A percentile compares a stretch with the other conserved stretches of the same genome.
These are phyloP conservation scores for Annulohypoxylon bovei DNA, from an alignment of 495 filamentous ascomycete genomes.

Conservation along the genomic window DNA sequence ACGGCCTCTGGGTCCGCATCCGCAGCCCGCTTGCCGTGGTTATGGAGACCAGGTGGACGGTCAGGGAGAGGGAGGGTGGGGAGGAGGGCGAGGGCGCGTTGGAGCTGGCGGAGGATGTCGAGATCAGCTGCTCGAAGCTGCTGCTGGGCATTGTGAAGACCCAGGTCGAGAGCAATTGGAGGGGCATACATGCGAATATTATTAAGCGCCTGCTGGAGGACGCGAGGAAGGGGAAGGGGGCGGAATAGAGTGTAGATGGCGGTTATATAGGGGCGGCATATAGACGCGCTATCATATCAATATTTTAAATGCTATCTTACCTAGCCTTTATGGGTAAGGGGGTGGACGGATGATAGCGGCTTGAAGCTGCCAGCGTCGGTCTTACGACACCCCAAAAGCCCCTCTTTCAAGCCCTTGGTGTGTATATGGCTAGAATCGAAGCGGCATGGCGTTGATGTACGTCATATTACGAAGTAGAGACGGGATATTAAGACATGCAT, in stretches of 20 bases:
- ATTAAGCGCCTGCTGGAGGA: conserved; percentile 45
- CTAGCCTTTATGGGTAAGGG: no score
- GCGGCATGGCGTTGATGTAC: no score
- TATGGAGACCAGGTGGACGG: conserved; percentile 58
- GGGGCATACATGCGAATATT: conserved; percentile 55
- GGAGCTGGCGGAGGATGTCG: conserved; percentile 53
- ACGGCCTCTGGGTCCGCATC: conserved; percentile 58
- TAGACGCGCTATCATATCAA: no score
- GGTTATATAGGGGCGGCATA: no score
- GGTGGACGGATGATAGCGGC: no score
- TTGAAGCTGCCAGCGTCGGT: no score
- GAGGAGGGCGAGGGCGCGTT: conserved; percentile 36
- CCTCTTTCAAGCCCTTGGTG: no score
- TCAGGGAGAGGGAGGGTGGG: conserved; percentile 37
- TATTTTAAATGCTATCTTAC: no score
- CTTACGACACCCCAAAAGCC: no score
- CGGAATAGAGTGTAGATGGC: neutral
- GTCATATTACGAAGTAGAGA: no score
- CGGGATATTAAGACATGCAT: no score
- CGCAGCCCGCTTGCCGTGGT: conserved; percentile 55
- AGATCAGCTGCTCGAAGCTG: conserved; percentile 53
- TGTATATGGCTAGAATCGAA: no score
- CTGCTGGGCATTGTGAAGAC: conserved; percentile 54
- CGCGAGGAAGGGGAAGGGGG: conserved; percentile 32
- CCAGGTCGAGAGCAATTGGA: conserved; percentile 56